Evolutionary conservation across 2,329 filamentous ascomycete genomes (phyloP).

Genomic region (Fusarium pseudograminearum): DNA sequence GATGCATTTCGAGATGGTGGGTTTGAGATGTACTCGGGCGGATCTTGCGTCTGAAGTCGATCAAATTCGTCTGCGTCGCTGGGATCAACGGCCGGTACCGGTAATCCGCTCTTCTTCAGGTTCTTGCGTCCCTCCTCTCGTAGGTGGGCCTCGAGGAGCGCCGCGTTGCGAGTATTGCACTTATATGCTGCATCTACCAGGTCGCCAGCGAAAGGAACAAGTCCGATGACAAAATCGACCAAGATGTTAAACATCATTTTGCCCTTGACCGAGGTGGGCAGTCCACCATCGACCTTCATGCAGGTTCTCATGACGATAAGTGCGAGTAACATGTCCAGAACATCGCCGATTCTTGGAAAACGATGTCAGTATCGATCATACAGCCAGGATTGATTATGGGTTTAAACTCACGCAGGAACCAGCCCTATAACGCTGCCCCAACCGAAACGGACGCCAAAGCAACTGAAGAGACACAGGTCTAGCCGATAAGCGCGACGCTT

Average conservation of each 20-base stretch:
- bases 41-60: slow-evolving; percentile 49
- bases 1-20: slow-evolving; percentile 43
- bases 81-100: slow-evolving; percentile 62
- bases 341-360: slow-evolving; percentile 74
- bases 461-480: slow-evolving; percentile 85
- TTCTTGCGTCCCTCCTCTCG: slow-evolving; percentile 74
- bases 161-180: slow-evolving; percentile 81
- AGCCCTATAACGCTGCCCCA: slow-evolving; percentile 90
- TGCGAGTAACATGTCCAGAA: slow-evolving; percentile 78
- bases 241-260: slow-evolving; percentile 86
- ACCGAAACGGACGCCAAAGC: slow-evolving; percentile 85
- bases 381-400: neutral
- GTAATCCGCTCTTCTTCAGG: slow-evolving; percentile 60
- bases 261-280: slow-evolving; percentile 70
- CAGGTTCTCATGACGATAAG: slow-evolving; percentile 80
- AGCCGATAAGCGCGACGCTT: slow-evolving; percentile 87
- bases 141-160: slow-evolving; percentile 75
- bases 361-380: slow-evolving; percentile 36
- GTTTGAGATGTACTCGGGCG: slow-evolving; percentile 47
- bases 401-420: slow-evolving; percentile 76
- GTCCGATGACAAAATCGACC: slow-evolving; percentile 78
- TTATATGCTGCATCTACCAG: slow-evolving; percentile 78
- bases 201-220: slow-evolving; percentile 83
- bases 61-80: slow-evolving; percentile 67
- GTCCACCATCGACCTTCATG: slow-evolving; percentile 79